Evolutionary conservation across 805 yeast species (phyloP).

Genomic region (Hyphopichia homilentoma): DNA sequence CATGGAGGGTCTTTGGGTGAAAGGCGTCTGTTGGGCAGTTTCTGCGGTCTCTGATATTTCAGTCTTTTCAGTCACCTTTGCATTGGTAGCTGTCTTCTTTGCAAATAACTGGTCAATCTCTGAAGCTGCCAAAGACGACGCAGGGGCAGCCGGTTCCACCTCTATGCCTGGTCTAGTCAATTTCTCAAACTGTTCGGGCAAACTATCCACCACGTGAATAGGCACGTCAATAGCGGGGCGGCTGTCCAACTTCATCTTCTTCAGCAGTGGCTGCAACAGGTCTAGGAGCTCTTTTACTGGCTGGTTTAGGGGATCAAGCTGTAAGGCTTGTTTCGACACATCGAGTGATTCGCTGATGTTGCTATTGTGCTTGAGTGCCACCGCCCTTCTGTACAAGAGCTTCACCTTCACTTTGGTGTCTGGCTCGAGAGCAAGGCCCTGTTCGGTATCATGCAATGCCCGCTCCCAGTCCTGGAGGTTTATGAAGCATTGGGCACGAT

Average conservation of each 20-base stretch:
- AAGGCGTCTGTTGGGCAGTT: constrained; percentile 8
- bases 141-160: no score
- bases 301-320: constrained; percentile 29
- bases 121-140: no score
- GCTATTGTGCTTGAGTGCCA: constrained; percentile 31
- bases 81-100: no score
- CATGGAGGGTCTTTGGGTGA: constrained; percentile 21
- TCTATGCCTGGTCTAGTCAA: no score
- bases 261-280: no score
- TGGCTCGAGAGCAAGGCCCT: constrained; percentile 39
- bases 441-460: constrained; percentile 48
- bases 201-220: no score
- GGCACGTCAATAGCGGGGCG: no score
- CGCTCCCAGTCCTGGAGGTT: constrained; percentile 46
- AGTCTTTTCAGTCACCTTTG: no score
- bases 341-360: constrained; percentile 19
- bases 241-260: no score
- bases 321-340: constrained; percentile 33
- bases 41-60: no score
- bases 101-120: constrained; percentile 16
- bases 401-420: constrained; percentile 39
- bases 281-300: constrained; percentile 2
- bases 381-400: constrained; percentile 48
- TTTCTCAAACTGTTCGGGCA: no score
- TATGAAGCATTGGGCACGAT: constrained; percentile 63